Conservation (phyloP, 2,329 filamentous ascomycete species). For the Botrytis cinerea region DNA sequence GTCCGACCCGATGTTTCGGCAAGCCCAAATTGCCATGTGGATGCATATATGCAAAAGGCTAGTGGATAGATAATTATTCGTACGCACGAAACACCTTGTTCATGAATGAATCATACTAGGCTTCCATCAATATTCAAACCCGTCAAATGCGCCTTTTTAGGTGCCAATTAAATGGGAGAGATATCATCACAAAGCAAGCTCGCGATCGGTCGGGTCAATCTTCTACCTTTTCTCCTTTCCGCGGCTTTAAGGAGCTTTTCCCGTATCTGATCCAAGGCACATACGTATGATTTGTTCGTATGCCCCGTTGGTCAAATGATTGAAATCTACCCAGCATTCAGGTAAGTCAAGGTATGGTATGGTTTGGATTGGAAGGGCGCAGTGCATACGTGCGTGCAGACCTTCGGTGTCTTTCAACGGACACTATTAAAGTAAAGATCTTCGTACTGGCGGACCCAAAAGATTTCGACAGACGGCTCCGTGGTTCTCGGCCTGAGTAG, state of each 20-base stretch:
- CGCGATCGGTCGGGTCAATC: neutral
- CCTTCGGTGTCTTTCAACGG: neutral
- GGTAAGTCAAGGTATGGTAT: slow-evolving; percentile 4
- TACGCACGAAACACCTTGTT: slow-evolving; percentile 1
- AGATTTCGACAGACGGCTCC: neutral
- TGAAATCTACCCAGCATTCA: slow-evolving; percentile 13
- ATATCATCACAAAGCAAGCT: neutral
- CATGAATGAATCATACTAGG: neutral
- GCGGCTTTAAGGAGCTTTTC: neutral
- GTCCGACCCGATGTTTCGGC: neutral
- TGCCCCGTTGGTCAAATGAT: slow-evolving; percentile 19
- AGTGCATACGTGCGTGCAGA: slow-evolving; percentile 5
- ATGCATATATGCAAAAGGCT: neutral
- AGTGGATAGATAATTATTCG: neutral
- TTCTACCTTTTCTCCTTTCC: neutral
- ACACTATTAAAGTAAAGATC: neutral
- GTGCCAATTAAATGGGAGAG: neutral
- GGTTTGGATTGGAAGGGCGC: slow-evolving; percentile 14
- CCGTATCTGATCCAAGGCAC: neutral
- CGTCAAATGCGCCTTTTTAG: neutral
- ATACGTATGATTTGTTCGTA: slow-evolving; percentile 9
- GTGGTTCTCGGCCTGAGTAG: neutral
- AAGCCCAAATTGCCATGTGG: slow-evolving; percentile 1
- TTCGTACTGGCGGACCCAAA: neutral
- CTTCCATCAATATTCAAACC: slow-evolving; percentile 14